These are phyloP conservation scores for Aspergillus viridinutans DNA, from an alignment of 2,329 filamentous ascomycete species.

Conservation along the genomic window DNA sequence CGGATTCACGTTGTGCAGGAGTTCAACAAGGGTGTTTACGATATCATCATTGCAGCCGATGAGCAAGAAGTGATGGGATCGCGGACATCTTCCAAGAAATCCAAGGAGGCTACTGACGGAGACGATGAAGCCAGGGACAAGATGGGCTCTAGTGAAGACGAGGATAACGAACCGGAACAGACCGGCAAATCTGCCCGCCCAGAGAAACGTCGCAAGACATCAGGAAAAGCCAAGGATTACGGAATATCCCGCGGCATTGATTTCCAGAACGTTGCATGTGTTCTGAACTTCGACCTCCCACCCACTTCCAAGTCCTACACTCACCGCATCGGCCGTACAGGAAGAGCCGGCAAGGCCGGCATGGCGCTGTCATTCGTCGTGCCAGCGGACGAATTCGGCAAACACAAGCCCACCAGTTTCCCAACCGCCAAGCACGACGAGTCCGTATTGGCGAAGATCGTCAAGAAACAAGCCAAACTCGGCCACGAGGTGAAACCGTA, in stretches of 20 bases:
- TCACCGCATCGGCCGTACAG: constrained; percentile 93
- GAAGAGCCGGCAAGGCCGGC: constrained; percentile 81
- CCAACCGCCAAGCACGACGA: constrained; percentile 77
- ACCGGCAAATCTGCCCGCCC: constrained; percentile 20
- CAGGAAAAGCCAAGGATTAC: constrained; percentile 75
- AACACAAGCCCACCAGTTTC: constrained; percentile 82
- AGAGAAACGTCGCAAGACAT: constrained; percentile 62
- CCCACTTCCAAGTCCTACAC: constrained; percentile 85
- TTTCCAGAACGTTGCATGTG: constrained; percentile 89
- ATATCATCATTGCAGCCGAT: constrained; percentile 95
- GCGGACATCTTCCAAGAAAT: constrained; percentile 31
- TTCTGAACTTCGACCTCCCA: constrained; percentile 96
- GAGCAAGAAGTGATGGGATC: constrained; percentile 77
- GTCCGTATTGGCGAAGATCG: constrained; percentile 73
- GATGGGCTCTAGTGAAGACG: constrained; percentile 38
- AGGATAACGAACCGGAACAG: constrained; percentile 27
- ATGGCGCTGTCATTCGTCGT: constrained; percentile 96
- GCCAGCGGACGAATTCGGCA: constrained; percentile 73
- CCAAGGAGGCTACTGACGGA: constrained; percentile 20
- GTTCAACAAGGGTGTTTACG: constrained; percentile 95
- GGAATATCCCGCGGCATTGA: constrained; percentile 95
- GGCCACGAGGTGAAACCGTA: constrained; percentile 84
- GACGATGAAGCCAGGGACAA: constrained; percentile 26
- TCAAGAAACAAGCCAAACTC: constrained; percentile 70
- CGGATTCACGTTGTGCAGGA: constrained; percentile 92